phyloP scores from a whole-genome alignment of 179 eudicot genomes.

The Drosera spatulata region DNA sequence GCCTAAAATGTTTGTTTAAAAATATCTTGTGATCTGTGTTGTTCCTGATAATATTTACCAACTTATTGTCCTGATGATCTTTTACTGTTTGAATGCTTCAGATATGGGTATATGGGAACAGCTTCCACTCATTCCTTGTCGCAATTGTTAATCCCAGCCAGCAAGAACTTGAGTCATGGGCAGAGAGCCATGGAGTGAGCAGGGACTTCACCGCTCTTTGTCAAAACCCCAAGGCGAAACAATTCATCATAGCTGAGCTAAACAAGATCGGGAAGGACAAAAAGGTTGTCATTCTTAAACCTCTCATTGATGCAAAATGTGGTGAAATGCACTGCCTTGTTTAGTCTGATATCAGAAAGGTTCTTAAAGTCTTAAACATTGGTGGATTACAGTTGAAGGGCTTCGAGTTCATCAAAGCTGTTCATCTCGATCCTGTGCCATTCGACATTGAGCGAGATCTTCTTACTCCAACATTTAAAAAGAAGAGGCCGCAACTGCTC shows the following conservation, averaged over 20 bases:
- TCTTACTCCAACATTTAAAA: constrained; percentile 81
- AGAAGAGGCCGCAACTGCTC: constrained; percentile 79
- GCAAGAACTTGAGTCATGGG: constrained; percentile 70
- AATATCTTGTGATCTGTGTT: too few relatives aligned
- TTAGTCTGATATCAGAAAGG: too few relatives aligned
- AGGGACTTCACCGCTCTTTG: constrained; percentile 62
- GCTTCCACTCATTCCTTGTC: constrained; percentile 61
- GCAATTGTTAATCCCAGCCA: constrained; percentile 74
- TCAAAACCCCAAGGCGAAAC: constrained; percentile 56
- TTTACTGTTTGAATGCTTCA: constrained; percentile 16
- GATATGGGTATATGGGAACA: constrained; percentile 41
- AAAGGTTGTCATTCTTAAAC: constrained; percentile 35
- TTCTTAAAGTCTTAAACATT: too few relatives aligned
- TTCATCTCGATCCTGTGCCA: constrained; percentile 72
- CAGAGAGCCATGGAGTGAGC: constrained; percentile 37
- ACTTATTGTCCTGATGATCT: background rate
- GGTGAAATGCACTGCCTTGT: too few relatives aligned
- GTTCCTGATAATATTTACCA: too few relatives aligned
- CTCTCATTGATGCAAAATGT: too few relatives aligned
- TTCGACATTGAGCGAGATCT: constrained; percentile 92
- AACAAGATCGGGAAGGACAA: constrained; percentile 65
- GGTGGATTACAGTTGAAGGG: constrained; percentile 61
- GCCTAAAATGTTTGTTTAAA: too few relatives aligned
- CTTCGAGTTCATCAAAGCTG: constrained; percentile 65
- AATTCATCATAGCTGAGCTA: constrained; percentile 57